phyloP scores from a whole-genome alignment of 225 moss, liverwort and hornwort genomes.

The Pseudisothecium myosuroides region DNA sequence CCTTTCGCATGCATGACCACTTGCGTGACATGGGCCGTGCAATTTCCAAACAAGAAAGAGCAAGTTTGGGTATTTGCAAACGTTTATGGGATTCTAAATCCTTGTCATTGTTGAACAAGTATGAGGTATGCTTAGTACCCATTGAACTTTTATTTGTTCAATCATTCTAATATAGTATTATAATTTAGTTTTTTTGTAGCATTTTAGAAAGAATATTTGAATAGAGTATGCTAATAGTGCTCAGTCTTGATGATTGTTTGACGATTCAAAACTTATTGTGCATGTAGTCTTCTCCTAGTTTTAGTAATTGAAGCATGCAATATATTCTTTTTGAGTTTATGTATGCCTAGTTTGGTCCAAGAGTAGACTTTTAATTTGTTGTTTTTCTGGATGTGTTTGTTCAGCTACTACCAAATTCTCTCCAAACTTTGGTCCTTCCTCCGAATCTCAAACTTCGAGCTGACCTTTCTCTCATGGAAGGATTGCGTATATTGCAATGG shows the following conservation, averaged over 20 bases:
- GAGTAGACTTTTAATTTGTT: accelerated
- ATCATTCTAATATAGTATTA: too few relatives aligned
- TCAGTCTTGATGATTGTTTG: background rate
- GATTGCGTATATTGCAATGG: background rate
- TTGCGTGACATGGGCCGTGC: background rate
- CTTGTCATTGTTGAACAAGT: background rate
- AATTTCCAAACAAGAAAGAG: background rate
- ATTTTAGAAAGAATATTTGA: background rate
- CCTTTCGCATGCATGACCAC: background rate
- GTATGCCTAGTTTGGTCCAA: too few relatives aligned
- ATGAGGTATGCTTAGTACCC: background rate
- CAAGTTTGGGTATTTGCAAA: background rate
- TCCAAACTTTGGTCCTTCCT: background rate
- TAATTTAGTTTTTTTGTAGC: accelerated
- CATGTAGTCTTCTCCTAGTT: accelerated
- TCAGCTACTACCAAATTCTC: background rate
- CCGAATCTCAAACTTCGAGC: accelerated
- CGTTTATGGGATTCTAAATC: background rate
- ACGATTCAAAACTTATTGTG: accelerated
- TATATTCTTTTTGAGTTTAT: background rate
- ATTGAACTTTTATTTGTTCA: accelerated
- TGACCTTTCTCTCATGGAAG: background rate
- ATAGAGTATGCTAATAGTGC: accelerated
- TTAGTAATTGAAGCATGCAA: too few relatives aligned
- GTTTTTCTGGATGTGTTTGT: background rate